phyloP scores from a whole-genome alignment of 169 alveolate genomes.

The Plasmodium yoelii region DNA sequence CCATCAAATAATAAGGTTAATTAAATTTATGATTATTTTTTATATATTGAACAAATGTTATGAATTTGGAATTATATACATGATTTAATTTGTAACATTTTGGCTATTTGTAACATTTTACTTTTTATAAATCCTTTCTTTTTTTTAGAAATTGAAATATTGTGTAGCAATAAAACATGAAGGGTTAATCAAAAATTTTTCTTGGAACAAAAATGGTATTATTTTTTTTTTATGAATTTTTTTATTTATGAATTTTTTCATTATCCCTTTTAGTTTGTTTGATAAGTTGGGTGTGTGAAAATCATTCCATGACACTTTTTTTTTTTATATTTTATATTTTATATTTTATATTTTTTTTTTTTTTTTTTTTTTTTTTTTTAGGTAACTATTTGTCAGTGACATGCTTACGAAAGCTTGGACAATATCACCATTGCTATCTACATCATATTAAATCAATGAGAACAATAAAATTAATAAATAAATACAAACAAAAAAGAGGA shows the following conservation, averaged over 20 bases:
- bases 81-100: too few relatives aligned
- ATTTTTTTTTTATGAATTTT: too few relatives aligned
- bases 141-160: constrained; percentile 47
- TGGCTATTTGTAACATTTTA: neutral
- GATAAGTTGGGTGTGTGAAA: neutral
- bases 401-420: constrained; percentile 64
- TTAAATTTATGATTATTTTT: neutral
- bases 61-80: too few relatives aligned
- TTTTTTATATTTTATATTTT: too few relatives aligned
- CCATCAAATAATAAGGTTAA: constrained; percentile 41
- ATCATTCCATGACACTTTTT: neutral
- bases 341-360: too few relatives aligned
- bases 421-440: constrained; percentile 56
- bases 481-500: constrained; percentile 71
- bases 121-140: constrained; percentile 1
- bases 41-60: too few relatives aligned
- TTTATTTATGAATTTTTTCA: too few relatives aligned
- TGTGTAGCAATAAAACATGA: constrained; percentile 73
- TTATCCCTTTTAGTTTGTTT: neutral
- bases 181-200: constrained; percentile 36
- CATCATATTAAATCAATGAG: constrained; percentile 74
- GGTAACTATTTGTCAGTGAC: constrained; percentile 76
- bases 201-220: constrained; percentile 73
- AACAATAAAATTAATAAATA: constrained; percentile 67
- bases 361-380: neutral